phyloP scores from a whole-genome alignment of 2,329 filamentous ascomycete species.

The Fusarium longipes region DNA sequence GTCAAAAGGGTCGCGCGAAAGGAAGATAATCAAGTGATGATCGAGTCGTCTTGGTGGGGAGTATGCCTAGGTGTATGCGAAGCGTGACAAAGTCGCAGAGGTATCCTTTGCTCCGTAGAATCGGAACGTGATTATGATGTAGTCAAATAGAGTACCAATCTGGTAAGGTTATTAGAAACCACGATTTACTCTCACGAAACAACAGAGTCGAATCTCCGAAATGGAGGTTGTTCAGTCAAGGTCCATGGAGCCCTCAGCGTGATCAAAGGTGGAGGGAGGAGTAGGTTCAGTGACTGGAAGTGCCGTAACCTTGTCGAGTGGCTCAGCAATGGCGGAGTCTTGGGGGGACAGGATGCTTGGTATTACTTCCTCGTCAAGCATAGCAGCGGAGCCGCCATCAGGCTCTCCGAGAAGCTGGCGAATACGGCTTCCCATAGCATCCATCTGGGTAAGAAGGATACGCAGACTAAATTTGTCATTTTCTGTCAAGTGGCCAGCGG shows the following conservation, averaged over 20 bases:
- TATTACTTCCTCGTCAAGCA: constrained; percentile 42
- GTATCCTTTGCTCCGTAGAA: constrained; percentile 24
- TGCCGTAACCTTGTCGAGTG: constrained; percentile 48
- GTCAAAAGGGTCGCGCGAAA: constrained; percentile 26
- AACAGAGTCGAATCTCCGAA: not conserved
- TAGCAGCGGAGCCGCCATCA: constrained; percentile 30
- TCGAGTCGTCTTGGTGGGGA: not conserved
- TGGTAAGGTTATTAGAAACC: constrained; percentile 23
- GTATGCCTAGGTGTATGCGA: constrained; percentile 8
- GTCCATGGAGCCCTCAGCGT: constrained; percentile 55
- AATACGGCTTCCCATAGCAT: constrained; percentile 58
- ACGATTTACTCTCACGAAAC: constrained; percentile 17
- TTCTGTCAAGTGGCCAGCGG: constrained; percentile 53
- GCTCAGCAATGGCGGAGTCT: constrained; percentile 47
- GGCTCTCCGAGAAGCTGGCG: constrained; percentile 53
- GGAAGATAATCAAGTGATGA: constrained; percentile 5
- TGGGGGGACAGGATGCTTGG: constrained; percentile 44
- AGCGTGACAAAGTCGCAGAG: constrained; percentile 25
- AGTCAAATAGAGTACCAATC: constrained; percentile 37
- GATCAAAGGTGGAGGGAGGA: constrained; percentile 55
- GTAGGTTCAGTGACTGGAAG: constrained; percentile 54
- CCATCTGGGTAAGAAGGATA: constrained; percentile 60
- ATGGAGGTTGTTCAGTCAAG: constrained; percentile 48
- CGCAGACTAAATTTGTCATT: constrained; percentile 60
- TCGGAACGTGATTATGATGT: constrained; percentile 29